Evolutionary conservation across 495 filamentous ascomycete genomes (phyloP).

Genomic region (Hypomontagnella monticulosa): DNA sequence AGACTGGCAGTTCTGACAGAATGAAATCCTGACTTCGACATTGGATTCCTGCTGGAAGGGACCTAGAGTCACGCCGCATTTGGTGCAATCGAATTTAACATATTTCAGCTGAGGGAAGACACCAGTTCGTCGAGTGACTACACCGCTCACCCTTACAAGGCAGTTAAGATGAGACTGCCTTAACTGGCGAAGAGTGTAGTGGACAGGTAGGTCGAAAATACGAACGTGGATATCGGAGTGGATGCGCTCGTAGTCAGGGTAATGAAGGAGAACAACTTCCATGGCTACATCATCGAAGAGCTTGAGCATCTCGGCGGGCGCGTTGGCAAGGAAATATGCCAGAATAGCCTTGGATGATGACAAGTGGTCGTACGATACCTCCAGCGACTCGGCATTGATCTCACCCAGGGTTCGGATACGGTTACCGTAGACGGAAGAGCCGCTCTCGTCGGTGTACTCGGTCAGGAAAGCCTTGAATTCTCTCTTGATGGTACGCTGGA

Average conservation of each 20-base stretch:
- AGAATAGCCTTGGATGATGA: constrained; percentile 90
- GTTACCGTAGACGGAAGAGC: constrained; percentile 91
- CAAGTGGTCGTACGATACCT: constrained; percentile 95
- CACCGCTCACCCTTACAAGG: constrained; percentile 91
- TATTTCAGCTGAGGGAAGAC: constrained; percentile 99
- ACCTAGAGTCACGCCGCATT: constrained; percentile 90
- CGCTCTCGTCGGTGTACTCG: constrained; percentile 88
- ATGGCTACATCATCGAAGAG: constrained; percentile 98
- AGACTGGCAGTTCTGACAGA: constrained; percentile 97
- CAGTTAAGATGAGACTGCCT: constrained; percentile 98
- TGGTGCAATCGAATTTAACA: constrained; percentile 94
- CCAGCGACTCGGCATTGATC: constrained; percentile 93
- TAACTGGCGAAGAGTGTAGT: constrained; percentile 96
- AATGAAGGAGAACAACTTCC: constrained; percentile 93
- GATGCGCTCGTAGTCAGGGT: constrained; percentile 97
- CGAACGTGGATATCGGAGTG: constrained; percentile 98
- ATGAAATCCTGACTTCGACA: constrained; percentile 93
- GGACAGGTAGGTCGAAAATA: constrained; percentile 91
- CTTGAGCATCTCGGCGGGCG: constrained; percentile 90
- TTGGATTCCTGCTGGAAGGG: constrained; percentile 98
- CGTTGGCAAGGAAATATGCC: constrained; percentile 97
- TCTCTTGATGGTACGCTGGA: constrained; percentile 90
- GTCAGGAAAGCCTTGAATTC: constrained; percentile 99
- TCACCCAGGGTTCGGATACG: constrained; percentile 94
- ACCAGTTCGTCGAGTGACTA: constrained; percentile 94